Conservation (phyloP, 2,329 filamentous ascomycete species). For the Pseudocercospora vitis region DNA sequence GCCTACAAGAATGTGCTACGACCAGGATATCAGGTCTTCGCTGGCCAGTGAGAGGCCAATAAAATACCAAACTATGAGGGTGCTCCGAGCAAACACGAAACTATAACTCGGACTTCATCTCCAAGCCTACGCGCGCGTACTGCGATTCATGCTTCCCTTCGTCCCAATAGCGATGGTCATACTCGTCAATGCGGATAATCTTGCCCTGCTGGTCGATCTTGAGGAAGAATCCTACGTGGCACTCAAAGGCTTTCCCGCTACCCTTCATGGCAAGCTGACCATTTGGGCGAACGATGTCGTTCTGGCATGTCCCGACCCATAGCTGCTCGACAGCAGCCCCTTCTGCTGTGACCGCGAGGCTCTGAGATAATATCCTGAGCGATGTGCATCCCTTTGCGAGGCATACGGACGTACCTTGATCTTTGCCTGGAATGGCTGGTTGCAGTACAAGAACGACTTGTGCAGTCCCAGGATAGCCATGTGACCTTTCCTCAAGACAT, state of each 20-base stretch:
- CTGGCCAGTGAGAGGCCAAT: not conserved
- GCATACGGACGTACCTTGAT: slow-evolving; percentile 5
- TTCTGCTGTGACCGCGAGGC: slow-evolving; percentile 1
- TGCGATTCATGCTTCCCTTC: slow-evolving; percentile 11
- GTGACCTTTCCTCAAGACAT: slow-evolving; percentile 10
- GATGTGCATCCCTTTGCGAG: not conserved
- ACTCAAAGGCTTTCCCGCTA: slow-evolving; percentile 13
- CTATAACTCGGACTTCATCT: not conserved
- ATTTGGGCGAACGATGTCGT: slow-evolving; percentile 18
- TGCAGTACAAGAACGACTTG: slow-evolving; percentile 14
- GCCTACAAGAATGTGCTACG: too few species aligned
- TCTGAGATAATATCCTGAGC: slow-evolving; percentile 3
- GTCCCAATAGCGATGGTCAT: slow-evolving; percentile 19
- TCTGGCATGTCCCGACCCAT: slow-evolving; percentile 13
- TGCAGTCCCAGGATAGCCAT: slow-evolving; percentile 12
- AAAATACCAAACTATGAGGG: not conserved
- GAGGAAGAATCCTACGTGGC: slow-evolving; percentile 10
- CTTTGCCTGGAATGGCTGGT: slow-evolving; percentile 14
- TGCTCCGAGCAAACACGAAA: too few species aligned
- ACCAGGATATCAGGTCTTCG: too few species aligned
- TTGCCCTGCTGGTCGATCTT: slow-evolving; percentile 11
- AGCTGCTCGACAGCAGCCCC: slow-evolving; percentile 17
- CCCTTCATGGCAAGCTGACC: slow-evolving; percentile 11
- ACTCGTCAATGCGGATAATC: slow-evolving; percentile 18
- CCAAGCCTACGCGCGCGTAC: slow-evolving; percentile 1